Evolutionary conservation across 352 stramenopile species (phyloP), one percentile per base, ranked within the genome.

Genomic region (Phytophthora capsici): DNA sequence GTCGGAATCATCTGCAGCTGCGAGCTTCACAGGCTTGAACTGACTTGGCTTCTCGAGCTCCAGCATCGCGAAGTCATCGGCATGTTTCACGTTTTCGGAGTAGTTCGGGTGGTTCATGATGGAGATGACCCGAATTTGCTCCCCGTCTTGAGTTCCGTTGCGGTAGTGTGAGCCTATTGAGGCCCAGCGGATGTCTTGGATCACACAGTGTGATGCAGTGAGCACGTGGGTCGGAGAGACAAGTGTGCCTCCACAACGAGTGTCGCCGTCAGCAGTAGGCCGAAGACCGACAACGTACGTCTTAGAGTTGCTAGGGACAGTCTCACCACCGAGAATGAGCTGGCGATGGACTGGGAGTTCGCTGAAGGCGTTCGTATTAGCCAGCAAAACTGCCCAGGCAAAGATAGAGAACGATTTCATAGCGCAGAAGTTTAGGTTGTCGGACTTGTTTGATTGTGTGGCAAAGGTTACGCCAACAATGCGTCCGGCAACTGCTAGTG

Each of bases 51-150:
- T 68, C 37, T 67, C 66, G 17, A 82, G 77, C 48, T 77, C 69
- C 9, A 91, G 36, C 16, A 93, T 57, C 32, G 74, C 28, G 50
- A 82, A 82, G 20, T 80, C 63, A 22, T 64, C 43, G 2, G 70
- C 34, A 13, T 66, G 30, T 22, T 41, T 10, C 1, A 66, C 22
- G 9, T 52, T 54, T 19, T 68, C 50, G 2, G 44, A 43, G 30
- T 68, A 72, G 12, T 64, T 59, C 0, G 37, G 37, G 4, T 68
- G 51, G 22, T 36, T 61, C 45, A 67, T 68, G 4, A 63, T 8
- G 1, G 57, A 57, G 14, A 67, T 26, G 4, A 67, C 37, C 25
- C 46, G 49, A 40, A 67, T 67, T 28, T 58, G 43, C 46, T 72
- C 57, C 4, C 64, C 57, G 19, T 30, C 36, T 57, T 64, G 43